Base-by-base conservation (phyloP, 1,139 yeast species). In the Magnusiomyces fungicola region DNA sequence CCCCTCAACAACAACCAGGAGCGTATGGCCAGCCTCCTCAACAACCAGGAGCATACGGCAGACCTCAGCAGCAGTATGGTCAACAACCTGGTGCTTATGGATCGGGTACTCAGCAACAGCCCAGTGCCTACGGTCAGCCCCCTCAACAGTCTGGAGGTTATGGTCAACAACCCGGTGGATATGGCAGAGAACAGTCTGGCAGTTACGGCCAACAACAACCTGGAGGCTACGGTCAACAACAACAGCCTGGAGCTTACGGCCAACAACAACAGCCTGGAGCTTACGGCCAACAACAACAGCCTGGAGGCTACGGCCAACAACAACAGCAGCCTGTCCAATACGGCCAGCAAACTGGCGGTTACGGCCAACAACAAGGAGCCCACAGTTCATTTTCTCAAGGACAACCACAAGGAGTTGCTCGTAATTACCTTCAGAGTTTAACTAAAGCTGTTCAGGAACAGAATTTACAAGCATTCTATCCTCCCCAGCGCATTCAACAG, bases 371-470 rank as follows among this genome's bases (percentile, higher is more conserved):
- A 22, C 49, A 48, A 33, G 47, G 43, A 21, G 25, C 23, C 5
- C 41, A 42, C 18, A 53, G 45, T 33, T n/a, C n/a, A n/a, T n/a
- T n/a, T n/a, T n/a, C n/a, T n/a, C 50, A 50, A 24, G 56, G 56
- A 25, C 53, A 53, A 21, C 53, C 52, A 9, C 53, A 49, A 16
- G 50, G 44, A 30, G 50, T 29, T 34, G 45, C 45, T 30, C 47
- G 48, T 36, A 54, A 55, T 30, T 56, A 57, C 49, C 46, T 55
- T 36, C 49, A 54, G 27, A 44, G 57, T 25, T 54, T 64, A 34
- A 59, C 57, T 43, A 55, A 50, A 43, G 66, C 62, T 10, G 68
- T 65, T 4, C 62, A 57, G 44, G 68, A 65, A 49, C 63, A 64
- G 52, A 52, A 52, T 1, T 55, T 64, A 18, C 61, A 63, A 44